A percentile compares a stretch with the other conserved stretches of the same genome.
These are phyloP conservation scores for Lentinula edodes DNA, from an alignment of 768 basidiomycete genomes.

Conservation along the genomic window DNA sequence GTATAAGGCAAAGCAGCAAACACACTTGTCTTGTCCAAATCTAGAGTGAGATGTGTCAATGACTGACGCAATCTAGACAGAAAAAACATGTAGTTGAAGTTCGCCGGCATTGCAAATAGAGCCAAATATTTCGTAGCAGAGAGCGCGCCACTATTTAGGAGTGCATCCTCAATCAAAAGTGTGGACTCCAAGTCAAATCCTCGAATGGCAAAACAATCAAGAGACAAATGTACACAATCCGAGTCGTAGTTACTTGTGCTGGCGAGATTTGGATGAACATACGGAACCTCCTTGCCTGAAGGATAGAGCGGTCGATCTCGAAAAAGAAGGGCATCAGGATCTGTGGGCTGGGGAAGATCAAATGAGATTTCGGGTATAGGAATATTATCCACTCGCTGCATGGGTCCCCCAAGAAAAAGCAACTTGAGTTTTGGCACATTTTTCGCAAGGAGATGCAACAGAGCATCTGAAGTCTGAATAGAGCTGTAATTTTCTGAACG, in stretches of 20 bases:
- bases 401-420: neutral
- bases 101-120: neutral
- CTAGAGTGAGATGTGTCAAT: neutral
- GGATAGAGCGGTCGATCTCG: neutral
- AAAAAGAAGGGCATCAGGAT: neutral
- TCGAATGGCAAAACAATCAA: neutral
- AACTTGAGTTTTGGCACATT: neutral
- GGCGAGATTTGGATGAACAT: neutral
- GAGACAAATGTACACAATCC: neutral
- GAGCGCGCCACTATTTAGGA: neutral
- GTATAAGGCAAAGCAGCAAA: neutral
- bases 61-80: neutral
- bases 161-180: neutral
- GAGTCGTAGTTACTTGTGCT: too few relatives aligned
- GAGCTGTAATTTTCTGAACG: neutral
- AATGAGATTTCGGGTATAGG: too few relatives aligned
- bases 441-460: neutral
- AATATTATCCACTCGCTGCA: too few relatives aligned
- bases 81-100: neutral
- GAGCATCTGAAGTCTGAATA: neutral
- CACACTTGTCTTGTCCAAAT: neutral
- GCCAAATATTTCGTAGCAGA: neutral
- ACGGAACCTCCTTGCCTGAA: neutral
- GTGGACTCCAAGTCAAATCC: neutral
- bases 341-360: too few relatives aligned